Conservation (phyloP, 2,329 filamentous ascomycete genomes). For the Aspergillus sp. region DNA sequence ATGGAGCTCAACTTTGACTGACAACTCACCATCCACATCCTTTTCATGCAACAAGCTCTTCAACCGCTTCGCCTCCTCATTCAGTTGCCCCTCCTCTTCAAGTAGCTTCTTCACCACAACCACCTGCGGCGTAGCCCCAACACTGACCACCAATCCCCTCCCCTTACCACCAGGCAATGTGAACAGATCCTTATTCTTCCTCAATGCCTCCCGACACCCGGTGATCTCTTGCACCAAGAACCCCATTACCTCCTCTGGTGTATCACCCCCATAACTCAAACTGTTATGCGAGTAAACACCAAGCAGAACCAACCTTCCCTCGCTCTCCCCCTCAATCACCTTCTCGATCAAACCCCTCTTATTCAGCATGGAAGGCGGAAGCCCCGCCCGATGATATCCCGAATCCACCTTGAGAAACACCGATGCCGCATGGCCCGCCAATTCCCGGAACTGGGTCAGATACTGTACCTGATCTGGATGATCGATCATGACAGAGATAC, state of each 20-base stretch:
- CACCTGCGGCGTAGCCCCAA: slow-evolving; percentile 76
- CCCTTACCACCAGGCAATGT: slow-evolving; percentile 14
- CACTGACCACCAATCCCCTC: slow-evolving; percentile 59
- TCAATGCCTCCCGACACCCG: slow-evolving; percentile 40
- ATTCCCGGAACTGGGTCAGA: slow-evolving; percentile 47
- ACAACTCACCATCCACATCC: background rate
- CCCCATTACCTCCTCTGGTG: slow-evolving; percentile 60
- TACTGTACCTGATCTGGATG: slow-evolving; percentile 62
- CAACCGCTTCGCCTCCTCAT: slow-evolving; percentile 34
- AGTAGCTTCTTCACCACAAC: slow-evolving; percentile 65
- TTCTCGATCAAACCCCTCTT: slow-evolving; percentile 35
- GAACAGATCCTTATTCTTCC: slow-evolving; percentile 18
- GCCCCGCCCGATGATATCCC: slow-evolving; percentile 70
- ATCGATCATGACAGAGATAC: slow-evolving; percentile 69
- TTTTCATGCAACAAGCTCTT: slow-evolving; percentile 32
- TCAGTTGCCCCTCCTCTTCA: slow-evolving; percentile 24
- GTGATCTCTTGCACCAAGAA: slow-evolving; percentile 63
- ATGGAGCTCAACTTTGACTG: slow-evolving; percentile 65
- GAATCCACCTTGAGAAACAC: slow-evolving; percentile 76
- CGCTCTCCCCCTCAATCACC: slow-evolving; percentile 28
- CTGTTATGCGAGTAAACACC: slow-evolving; percentile 76
- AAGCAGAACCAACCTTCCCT: slow-evolving; percentile 47
- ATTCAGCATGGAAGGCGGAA: slow-evolving; percentile 53
- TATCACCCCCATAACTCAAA: slow-evolving; percentile 64
- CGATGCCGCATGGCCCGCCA: slow-evolving; percentile 52